Percentiles rank a stretch among this genome's conserved stretches.
Evolutionary conservation across 345 rosid genomes (phyloP).

Genomic region (Citrus glauca): DNA sequence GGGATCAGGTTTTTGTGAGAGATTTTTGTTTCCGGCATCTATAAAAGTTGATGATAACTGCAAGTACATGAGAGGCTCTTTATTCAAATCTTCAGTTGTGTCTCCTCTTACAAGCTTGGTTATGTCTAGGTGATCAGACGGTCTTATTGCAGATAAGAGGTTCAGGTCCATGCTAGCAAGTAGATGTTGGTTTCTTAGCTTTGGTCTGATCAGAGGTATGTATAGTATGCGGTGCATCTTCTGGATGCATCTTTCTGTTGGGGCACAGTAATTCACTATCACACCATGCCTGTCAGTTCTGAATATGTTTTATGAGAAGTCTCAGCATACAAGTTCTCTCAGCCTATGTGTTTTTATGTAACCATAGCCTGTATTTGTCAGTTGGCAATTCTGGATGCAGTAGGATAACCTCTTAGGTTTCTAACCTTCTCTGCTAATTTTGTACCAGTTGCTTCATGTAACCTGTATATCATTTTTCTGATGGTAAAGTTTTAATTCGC

Average conservation of each 20-base stretch:
- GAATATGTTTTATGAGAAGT: slow-evolving; percentile 5
- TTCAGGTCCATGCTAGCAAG: no score
- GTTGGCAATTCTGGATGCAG: slow-evolving; percentile 48
- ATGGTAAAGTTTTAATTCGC: no score
- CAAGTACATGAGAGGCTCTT: slow-evolving; percentile 48
- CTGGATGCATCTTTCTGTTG: slow-evolving; percentile 25
- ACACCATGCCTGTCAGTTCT: neutral
- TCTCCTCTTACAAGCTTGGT: slow-evolving; percentile 53
- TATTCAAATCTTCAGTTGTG: slow-evolving; percentile 44
- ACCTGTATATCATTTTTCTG: slow-evolving; percentile 19
- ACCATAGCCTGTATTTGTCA: slow-evolving; percentile 17
- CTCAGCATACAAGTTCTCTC: slow-evolving; percentile 26
- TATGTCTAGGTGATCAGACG: slow-evolving; percentile 55
- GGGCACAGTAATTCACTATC: slow-evolving; percentile 11
- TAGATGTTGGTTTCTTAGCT: slow-evolving; percentile 4
- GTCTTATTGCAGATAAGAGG: neutral
- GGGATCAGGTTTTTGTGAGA: slow-evolving; percentile 15
- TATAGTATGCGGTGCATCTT: slow-evolving; percentile 19
- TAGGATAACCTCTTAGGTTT: slow-evolving; percentile 27
- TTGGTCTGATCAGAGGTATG: slow-evolving; percentile 4
- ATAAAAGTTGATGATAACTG: slow-evolving; percentile 61
- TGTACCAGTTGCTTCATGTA: slow-evolving; percentile 8
- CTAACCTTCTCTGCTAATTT: slow-evolving; percentile 13
- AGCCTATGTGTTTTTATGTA: slow-evolving; percentile 24
- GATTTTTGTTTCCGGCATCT: slow-evolving; percentile 27